phyloP scores from a whole-genome alignment of 257 asterid species.

The Knoxia roxburghii region DNA sequence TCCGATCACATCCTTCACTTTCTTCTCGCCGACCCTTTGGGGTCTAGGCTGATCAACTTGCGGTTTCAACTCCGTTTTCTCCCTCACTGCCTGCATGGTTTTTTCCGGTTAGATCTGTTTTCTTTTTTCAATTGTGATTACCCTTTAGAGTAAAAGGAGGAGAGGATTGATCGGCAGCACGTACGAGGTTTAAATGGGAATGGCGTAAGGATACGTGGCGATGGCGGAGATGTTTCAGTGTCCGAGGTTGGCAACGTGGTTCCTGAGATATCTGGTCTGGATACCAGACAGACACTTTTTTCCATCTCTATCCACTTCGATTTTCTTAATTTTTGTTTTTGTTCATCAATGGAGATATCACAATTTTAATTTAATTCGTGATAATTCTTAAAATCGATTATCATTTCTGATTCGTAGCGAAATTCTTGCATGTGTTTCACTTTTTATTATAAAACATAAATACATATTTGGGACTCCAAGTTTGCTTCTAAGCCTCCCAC shows the following conservation, averaged over 20 bases:
- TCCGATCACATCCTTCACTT: conserved; percentile 44
- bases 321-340: too few species aligned
- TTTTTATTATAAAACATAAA: too few species aligned
- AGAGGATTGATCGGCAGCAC: background rate
- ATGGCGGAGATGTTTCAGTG: conserved; percentile 4
- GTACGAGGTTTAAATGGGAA: background rate
- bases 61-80: background rate
- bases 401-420: too few species aligned
- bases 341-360: too few species aligned
- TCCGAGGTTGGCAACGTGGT: conserved; percentile 16
- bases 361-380: too few species aligned
- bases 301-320: conserved; percentile 3
- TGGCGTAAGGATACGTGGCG: conserved; percentile 13
- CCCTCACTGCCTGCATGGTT: conserved; percentile 15
- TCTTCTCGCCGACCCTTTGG: conserved; percentile 41
- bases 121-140: too few species aligned
- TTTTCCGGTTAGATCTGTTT: too few species aligned
- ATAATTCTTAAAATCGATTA: too few species aligned
- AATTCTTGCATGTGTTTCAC: too few species aligned
- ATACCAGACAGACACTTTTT: too few species aligned
- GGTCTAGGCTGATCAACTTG: conserved; percentile 5
- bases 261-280: background rate
- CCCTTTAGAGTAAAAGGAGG: background rate
- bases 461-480: too few species aligned
- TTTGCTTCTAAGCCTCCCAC: too few species aligned